Conservation (phyloP, 2,329 filamentous ascomycete genomes). For the Arthroderma sp. region DNA sequence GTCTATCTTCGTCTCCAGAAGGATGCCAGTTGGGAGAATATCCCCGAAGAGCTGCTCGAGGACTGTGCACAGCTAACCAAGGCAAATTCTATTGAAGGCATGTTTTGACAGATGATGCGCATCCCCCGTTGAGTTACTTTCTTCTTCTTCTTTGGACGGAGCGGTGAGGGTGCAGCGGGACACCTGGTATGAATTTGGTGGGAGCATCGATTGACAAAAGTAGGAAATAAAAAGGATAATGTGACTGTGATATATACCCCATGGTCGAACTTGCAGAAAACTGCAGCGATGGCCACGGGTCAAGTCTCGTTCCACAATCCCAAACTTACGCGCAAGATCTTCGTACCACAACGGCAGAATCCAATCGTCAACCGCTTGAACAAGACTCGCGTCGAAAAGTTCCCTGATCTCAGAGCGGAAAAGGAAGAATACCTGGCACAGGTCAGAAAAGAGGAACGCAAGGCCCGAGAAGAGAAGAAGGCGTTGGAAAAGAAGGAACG, state of each 20-base stretch:
- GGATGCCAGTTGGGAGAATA: constrained; percentile 69
- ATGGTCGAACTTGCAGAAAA: constrained; percentile 92
- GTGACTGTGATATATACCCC: constrained; percentile 94
- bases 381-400: constrained; percentile 85
- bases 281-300: constrained; percentile 86
- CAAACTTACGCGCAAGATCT: constrained; percentile 67
- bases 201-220: not conserved
- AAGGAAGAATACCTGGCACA: constrained; percentile 63
- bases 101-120: constrained; percentile 10
- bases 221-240: constrained; percentile 98
- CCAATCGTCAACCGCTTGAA: constrained; percentile 92
- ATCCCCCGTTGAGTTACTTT: not conserved
- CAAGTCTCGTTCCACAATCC: constrained; percentile 91
- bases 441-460: constrained; percentile 55
- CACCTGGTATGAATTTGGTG: not conserved
- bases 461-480: constrained; percentile 30
- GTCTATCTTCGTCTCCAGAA: constrained; percentile 81
- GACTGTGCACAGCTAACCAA: constrained; percentile 98
- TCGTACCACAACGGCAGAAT: constrained; percentile 73
- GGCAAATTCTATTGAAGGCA: constrained; percentile 94
- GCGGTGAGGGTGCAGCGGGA: too few relatives aligned
- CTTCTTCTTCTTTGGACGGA: not conserved
- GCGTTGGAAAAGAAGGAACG: constrained; percentile 33
- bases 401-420: constrained; percentile 70
- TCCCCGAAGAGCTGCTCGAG: constrained; percentile 60